Conservation (phyloP, 2,329 filamentous ascomycete genomes). For the Trichoderma gracile region DNA sequence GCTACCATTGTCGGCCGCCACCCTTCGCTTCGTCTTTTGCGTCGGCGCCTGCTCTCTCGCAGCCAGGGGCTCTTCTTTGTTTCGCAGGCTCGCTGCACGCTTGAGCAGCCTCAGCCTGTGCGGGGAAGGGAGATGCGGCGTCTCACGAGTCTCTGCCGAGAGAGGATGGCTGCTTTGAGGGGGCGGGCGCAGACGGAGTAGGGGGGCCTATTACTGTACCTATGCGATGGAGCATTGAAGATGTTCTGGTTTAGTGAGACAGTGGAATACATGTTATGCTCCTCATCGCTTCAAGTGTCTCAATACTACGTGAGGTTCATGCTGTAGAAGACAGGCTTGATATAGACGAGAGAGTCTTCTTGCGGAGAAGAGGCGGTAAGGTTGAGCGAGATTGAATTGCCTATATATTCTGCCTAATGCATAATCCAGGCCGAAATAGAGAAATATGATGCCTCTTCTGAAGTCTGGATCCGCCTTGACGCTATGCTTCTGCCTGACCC, state of each 20-base stretch:
- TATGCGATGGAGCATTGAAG: background rate
- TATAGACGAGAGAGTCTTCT: background rate
- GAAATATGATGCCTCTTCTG: background rate
- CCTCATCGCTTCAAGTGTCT: background rate
- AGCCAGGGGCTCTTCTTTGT: conserved; percentile 31
- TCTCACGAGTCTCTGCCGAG: conserved; percentile 31
- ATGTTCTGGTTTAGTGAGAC: background rate
- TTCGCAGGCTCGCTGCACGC: conserved; percentile 34
- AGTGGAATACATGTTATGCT: background rate
- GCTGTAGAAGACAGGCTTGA: background rate
- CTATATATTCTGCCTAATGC: background rate
- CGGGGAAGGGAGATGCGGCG: conserved; percentile 36
- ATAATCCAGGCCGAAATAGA: background rate
- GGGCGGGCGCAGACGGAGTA: conserved; percentile 20
- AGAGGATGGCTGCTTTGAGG: conserved; percentile 22
- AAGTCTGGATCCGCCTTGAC: background rate
- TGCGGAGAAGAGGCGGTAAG: background rate
- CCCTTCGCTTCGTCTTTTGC: conserved; percentile 24
- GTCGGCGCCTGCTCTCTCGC: conserved; percentile 30
- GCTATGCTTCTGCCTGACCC: background rate
- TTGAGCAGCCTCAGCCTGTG: conserved; percentile 39
- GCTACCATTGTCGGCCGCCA: background rate
- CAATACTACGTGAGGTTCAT: background rate
- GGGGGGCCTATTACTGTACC: background rate
- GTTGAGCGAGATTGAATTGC: background rate